Evolutionary conservation across 2,329 filamentous ascomycete species (phyloP), one percentile per base, ranked within the genome.

Genomic region (Onygenales sp.): DNA sequence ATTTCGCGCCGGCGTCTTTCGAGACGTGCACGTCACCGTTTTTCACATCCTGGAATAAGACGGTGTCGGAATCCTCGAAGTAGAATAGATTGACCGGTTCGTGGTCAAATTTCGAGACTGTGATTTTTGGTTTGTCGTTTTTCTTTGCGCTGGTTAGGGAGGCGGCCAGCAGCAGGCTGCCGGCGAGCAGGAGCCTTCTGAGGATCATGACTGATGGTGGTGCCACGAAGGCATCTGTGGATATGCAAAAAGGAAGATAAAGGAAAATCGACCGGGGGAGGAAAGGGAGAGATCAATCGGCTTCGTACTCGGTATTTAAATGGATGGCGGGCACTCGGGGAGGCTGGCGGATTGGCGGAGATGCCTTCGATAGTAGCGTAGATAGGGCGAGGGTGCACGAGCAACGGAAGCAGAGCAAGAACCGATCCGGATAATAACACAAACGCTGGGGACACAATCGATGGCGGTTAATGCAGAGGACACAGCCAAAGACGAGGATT

Each of bases 41-140:
- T 11, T 77, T 69, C 49, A 74, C 65, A 66, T 95, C 87, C 62
- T 86, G 83, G 65, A 89, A 84, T 45, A 97, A 71, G 55, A 95
- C 77, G 50, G 86, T 81, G 67, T 95, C 85, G 59, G 88, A 91
- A 68, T 92, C 88, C 64, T 93, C 85, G 66, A 98, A 97, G 72
- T 95, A 98, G 72, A 87, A 86, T 59, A 96, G 74, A 66, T 84
- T 83, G 52, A 73, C 67, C 0, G 89, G 87, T 52, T 77, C 70
- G 62, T 83, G 76, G 44, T 86, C 75, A 71, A 96, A 87, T 46
- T 78, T 70, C 51, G 75, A 86, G 55, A 77, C 73, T 57, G 78
- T 76, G 62, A 95, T 78, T 53, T 77, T 77, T 27, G 91, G 91
- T 48, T 77, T 75, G 63, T 84, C 79, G 42, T 61, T 61, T 58